phyloP scores from a whole-genome alignment of 768 basidiomycete genomes.

The Lyophyllum decastes region DNA sequence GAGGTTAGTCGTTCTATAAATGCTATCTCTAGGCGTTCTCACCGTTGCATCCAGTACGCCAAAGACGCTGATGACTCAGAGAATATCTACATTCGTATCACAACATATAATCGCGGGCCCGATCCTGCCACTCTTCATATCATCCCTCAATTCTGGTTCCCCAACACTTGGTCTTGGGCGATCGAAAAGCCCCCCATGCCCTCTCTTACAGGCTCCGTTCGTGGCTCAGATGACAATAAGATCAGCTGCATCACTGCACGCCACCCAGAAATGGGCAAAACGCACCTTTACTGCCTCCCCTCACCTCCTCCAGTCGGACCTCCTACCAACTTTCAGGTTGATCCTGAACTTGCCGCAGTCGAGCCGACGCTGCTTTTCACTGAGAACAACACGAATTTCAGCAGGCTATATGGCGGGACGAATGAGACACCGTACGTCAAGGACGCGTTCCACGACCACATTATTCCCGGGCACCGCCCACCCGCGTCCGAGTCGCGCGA shows the following conservation, averaged over 20 bases:
- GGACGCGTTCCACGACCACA: constrained; percentile 98
- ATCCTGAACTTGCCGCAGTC: constrained; percentile 67
- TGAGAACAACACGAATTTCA: constrained; percentile 97
- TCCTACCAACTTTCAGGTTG: constrained; percentile 59
- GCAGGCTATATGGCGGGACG: constrained; percentile 84
- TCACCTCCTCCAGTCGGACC: constrained; percentile 89
- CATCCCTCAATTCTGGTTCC: constrained; percentile 95
- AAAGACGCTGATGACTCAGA: constrained; percentile 94
- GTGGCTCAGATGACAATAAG: constrained; percentile 41
- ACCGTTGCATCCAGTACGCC: constrained; percentile 67
- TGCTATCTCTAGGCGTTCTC: constrained; percentile 1
- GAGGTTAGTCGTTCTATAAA: constrained; percentile 61
- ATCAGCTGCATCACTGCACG: constrained; percentile 66
- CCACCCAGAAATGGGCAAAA: constrained; percentile 75
- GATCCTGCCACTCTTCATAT: constrained; percentile 93
- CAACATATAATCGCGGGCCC: constrained; percentile 94
- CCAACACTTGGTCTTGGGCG: constrained; percentile 98
- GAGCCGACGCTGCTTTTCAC: constrained; percentile 91
- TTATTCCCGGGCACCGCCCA: constrained; percentile 84
- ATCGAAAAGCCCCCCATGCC: constrained; percentile 67
- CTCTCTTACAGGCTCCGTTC: constrained; percentile 53
- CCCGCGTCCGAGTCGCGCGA: constrained; percentile 42
- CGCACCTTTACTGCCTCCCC: constrained; percentile 85
- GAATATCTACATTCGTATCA: constrained; percentile 89
- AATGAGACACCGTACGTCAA: constrained; percentile 87